These are phyloP conservation scores for Salvia miltiorrhiza DNA, from an alignment of 257 asterid species.

Conservation along the genomic window DNA sequence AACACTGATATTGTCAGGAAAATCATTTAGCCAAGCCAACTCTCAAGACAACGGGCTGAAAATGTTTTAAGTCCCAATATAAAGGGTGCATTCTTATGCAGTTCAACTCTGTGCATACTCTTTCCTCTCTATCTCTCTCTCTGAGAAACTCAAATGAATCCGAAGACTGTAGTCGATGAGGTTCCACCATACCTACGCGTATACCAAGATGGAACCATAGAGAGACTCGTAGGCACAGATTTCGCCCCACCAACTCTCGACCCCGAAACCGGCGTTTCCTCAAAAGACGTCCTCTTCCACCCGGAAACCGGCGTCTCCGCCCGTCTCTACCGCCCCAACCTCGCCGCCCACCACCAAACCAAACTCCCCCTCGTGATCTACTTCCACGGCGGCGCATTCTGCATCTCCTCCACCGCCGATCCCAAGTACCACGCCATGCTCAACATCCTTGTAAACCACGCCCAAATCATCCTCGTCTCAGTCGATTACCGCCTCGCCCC, in stretches of 20 bases:
- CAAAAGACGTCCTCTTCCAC: slow-evolving; percentile 43
- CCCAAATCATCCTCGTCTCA: slow-evolving; percentile 42
- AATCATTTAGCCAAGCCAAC: too few species aligned
- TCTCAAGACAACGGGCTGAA: too few species aligned
- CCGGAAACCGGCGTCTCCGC: slow-evolving; percentile 46
- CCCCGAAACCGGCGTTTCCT: slow-evolving; percentile 45
- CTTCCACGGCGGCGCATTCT: slow-evolving; percentile 82
- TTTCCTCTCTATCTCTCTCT: neutral
- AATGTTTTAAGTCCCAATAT: neutral
- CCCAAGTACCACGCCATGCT: slow-evolving; percentile 56
- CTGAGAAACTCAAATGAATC: slow-evolving; percentile 23
- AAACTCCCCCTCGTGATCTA: slow-evolving; percentile 63
- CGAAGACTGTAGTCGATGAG: slow-evolving; percentile 33
- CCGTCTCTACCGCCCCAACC: slow-evolving; percentile 51
- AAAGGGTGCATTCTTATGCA: neutral
- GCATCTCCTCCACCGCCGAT: slow-evolving; percentile 48
- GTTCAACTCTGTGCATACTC: neutral
- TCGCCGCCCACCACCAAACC: neutral
- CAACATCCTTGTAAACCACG: slow-evolving; percentile 41
- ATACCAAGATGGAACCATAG: slow-evolving; percentile 51
- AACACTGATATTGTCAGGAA: too few species aligned
- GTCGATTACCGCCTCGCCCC: slow-evolving; percentile 63
- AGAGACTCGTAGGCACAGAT: slow-evolving; percentile 53
- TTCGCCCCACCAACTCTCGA: slow-evolving; percentile 39
- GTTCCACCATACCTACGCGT: slow-evolving; percentile 56